These are phyloP conservation scores for Diaporthe vaccinii DNA, from an alignment of 2,329 filamentous ascomycete genomes.

Conservation along the genomic window DNA sequence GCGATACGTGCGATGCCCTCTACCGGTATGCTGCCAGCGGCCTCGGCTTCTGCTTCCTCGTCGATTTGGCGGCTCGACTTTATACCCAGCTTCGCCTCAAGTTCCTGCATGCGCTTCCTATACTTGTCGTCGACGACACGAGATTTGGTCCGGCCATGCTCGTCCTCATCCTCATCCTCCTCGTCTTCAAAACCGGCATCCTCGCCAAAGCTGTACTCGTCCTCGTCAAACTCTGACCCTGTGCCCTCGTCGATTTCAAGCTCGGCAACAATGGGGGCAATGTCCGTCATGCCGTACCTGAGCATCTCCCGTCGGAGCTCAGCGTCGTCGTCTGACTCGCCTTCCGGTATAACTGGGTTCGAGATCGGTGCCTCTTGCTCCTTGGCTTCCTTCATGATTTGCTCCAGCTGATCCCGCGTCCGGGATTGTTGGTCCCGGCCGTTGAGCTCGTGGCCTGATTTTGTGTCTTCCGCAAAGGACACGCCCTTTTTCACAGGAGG, in stretches of 20 bases:
- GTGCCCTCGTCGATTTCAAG: conserved; percentile 79
- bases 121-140: conserved; percentile 81
- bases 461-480: conserved; percentile 73
- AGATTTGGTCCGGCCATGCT: conserved; percentile 79
- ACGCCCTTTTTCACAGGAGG: conserved; percentile 66
- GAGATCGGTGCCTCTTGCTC: conserved; percentile 64
- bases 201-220: conserved; percentile 57
- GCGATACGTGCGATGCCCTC: conserved; percentile 71
- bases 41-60: conserved; percentile 47
- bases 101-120: conserved; percentile 83
- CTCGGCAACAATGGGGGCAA: conserved; percentile 93
- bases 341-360: conserved; percentile 72
- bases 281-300: conserved; percentile 87
- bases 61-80: conserved; percentile 58
- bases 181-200: conserved; percentile 62
- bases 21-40: conserved; percentile 44
- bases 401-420: conserved; percentile 64
- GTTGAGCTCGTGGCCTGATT: conserved; percentile 54
- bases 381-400: conserved; percentile 69
- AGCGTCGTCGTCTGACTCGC: conserved; percentile 86
- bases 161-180: conserved; percentile 73
- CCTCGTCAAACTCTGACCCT: conserved; percentile 35
- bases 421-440: conserved; percentile 50
- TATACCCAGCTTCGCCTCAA: conserved; percentile 82
- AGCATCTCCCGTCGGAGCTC: conserved; percentile 89